Evolutionary conservation across 345 rosid genomes (phyloP), one percentile per base, ranked within the genome.

Genomic region (Dimocarpus longan): DNA sequence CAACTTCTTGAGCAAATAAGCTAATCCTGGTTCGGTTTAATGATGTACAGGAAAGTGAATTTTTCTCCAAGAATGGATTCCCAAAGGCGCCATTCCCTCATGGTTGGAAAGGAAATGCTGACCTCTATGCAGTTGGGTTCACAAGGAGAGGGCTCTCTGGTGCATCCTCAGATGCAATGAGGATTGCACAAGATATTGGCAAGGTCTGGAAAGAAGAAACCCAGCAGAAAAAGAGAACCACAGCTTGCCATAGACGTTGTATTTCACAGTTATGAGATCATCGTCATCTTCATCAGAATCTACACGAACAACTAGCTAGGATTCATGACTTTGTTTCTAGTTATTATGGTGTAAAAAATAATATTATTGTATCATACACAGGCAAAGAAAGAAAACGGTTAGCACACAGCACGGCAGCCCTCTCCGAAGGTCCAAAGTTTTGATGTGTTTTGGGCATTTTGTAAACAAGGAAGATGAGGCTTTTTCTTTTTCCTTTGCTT

Each of bases 71-170:
- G 83, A 91, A 86, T 73, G 98, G 91, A 74, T 89, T 78, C 85
- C 99, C 89, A 16, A 92, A 87, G 73, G 72, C 85, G 10, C 86
- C 89, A 48, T 82, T 86, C 77, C 97, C 97, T n/a, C 84, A 88
- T 82, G 94, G 90, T 10, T 93, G 99, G 97, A 95, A 93, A 82
- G 99, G 96, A 48, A 90, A 84, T 15, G 86, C 78, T 0, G 98
- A 98, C 26, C 84, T 95, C 1, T 95, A 93, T 71, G 98, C 99
- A 64, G 97, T 92, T 75, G 99, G 99, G 82, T 95, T 95, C 79
- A 87, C 96, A 22, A 89, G 87, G 90, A 95, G 87, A 90, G 99
- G 99, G 79, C 88, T 95, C 32, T 86, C 93, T 1, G 99, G 99
- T 73, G 93, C 91, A 52, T 92, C 97, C 52, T 86, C 85, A 22